Evolutionary conservation across 2,329 filamentous ascomycete genomes (phyloP).

Genomic region (Colletotrichum cordylinicola): DNA sequence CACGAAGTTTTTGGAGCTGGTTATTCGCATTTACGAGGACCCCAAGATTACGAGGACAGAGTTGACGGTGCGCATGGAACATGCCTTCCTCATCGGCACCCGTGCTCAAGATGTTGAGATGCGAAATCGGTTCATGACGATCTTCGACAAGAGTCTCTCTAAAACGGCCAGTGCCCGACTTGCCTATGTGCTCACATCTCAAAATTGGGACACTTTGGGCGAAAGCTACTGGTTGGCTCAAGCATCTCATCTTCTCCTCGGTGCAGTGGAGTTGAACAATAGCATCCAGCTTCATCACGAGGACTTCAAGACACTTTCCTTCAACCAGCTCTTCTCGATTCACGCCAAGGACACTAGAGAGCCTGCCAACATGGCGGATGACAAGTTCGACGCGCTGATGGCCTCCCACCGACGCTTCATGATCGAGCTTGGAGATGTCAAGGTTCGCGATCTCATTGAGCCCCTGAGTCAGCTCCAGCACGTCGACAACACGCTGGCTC

Average conservation of each 20-base stretch:
- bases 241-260: constrained; percentile 90
- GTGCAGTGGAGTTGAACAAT: constrained; percentile 86
- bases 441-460: constrained; percentile 86
- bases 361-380: constrained; percentile 76
- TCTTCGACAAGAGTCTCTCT: constrained; percentile 95
- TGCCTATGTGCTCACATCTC: constrained; percentile 85
- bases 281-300: constrained; percentile 79
- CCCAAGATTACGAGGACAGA: constrained; percentile 94
- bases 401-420: constrained; percentile 83
- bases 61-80: constrained; percentile 95
- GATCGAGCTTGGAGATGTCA: constrained; percentile 82
- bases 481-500: constrained; percentile 79
- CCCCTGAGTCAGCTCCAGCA: constrained; percentile 93
- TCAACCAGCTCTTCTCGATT: constrained; percentile 75
- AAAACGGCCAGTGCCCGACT: constrained; percentile 88
- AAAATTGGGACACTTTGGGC: constrained; percentile 95
- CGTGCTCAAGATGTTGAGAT: constrained; percentile 93
- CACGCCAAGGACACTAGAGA: constrained; percentile 73
- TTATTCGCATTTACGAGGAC: constrained; percentile 98
- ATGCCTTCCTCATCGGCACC: constrained; percentile 96
- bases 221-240: constrained; percentile 98
- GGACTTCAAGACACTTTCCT: constrained; percentile 80
- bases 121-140: constrained; percentile 94
- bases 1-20: constrained; percentile 91
- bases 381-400: constrained; percentile 82